Percentiles rank a stretch among this genome's conserved stretches.
Conservation (phyloP, 2,329 filamentous ascomycete genomes). For the Cladorrhinum sp. region DNA sequence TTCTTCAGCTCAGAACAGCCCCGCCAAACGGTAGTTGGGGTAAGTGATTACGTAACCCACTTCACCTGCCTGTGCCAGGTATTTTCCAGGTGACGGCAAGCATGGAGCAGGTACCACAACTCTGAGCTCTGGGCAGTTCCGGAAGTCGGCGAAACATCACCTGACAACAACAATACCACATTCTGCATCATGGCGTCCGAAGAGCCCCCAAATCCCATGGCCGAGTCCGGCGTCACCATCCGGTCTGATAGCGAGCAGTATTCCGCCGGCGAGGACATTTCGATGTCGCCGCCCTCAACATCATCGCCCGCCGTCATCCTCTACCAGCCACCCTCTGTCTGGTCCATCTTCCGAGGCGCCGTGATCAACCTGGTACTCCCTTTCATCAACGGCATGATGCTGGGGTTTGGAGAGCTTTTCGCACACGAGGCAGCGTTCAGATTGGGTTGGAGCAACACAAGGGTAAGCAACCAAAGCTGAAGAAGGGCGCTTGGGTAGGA, state of each 20-base stretch:
- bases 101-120: background rate
- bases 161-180: background rate
- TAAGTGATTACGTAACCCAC: constrained; percentile 2
- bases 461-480: constrained; percentile 56
- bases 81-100: constrained; percentile 15
- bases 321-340: constrained; percentile 84
- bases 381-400: constrained; percentile 97
- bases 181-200: constrained; percentile 50
- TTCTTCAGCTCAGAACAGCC: constrained; percentile 6
- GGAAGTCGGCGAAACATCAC: constrained; percentile 10
- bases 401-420: constrained; percentile 95
- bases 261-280: constrained; percentile 61
- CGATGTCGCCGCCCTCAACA: constrained; percentile 59
- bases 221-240: constrained; percentile 73
- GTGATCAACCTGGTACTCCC: constrained; percentile 95
- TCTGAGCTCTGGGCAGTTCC: constrained; percentile 14
- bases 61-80: background rate
- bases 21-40: constrained; percentile 6
- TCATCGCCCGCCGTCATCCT: constrained; percentile 71
- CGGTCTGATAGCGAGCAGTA: constrained; percentile 83
- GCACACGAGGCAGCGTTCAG: constrained; percentile 93
- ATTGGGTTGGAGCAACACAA: constrained; percentile 89
- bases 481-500: too few relatives aligned
- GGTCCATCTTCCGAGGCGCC: constrained; percentile 79
- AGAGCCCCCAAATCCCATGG: constrained; percentile 52